Base-by-base conservation (phyloP, 2,329 filamentous ascomycete genomes). In the Teratosphaeria nubilosa region DNA sequence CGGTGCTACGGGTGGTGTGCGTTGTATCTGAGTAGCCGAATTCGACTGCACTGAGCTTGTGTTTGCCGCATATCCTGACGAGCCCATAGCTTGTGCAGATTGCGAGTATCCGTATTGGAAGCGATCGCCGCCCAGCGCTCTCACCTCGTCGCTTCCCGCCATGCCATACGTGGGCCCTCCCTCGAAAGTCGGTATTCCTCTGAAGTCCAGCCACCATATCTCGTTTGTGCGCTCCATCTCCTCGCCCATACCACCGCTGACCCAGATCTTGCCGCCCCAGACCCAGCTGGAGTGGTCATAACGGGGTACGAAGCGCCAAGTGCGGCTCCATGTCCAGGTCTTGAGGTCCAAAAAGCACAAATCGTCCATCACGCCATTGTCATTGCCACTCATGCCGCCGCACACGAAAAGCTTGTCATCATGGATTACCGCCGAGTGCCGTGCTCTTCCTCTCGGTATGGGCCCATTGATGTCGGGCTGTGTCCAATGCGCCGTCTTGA, bases 201-300 rank as follows among this genome's bases (percentile, higher is more conserved):
- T 92, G 54, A 99, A 81, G 74, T 99, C 94, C 51, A 99, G 79
- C 91, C 94, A 99, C 88, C 91, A 96, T 51, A 99, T 82, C 72
- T 99, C 94, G 60, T 90, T 92, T 61, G 88, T 90, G 68, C 95
- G 92, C 76, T 97, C 91, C 90, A 97, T 96, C 65, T 96, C 91
- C 66, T 94, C 89, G 62, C 90, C 94, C 54, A 99, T 80, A 1
- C 94, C 94, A 45, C 94, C 94, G 73, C 96, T 96, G 6, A 97
- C 91, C 92, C 92, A 99, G 34, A 99, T 86, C 51, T 90, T 85
- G 62, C 94, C 91, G 57, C 87, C 86, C 81, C 91, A 96, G 60
- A 99, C 87, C 80, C 92, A 96, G 56, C 89, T 91, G 16, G 90
- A 91, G 71, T 99, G 94, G 67, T 99, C 94, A 70, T 96, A 99